Evolutionary conservation across 2,329 filamentous ascomycete species (phyloP).

Genomic region (Penicillium brevicompactum): DNA sequence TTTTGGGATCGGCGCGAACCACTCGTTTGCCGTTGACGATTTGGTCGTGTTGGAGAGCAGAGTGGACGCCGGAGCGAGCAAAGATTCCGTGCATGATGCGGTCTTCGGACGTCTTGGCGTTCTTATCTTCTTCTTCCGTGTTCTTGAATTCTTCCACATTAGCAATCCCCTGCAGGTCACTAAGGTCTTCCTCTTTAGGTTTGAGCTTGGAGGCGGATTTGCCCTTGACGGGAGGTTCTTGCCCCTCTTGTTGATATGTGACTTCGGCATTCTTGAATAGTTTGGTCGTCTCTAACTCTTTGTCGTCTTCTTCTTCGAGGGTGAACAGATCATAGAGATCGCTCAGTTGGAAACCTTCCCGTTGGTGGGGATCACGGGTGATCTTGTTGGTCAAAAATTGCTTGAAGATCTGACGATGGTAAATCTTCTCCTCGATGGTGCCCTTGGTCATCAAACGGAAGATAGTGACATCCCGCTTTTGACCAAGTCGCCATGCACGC

Average conservation of each 20-base stretch:
- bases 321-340: conserved; percentile 93
- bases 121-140: conserved; percentile 40
- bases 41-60: conserved; percentile 89
- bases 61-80: conserved; percentile 80
- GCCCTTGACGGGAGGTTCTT: conserved; percentile 1
- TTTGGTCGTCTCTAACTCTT: conserved; percentile 77
- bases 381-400: conserved; percentile 98
- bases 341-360: conserved; percentile 84
- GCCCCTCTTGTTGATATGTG: conserved; percentile 53
- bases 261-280: conserved; percentile 89
- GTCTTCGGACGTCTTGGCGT: conserved; percentile 57
- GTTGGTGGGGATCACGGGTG: conserved; percentile 88
- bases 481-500: conserved; percentile 90
- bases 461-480: conserved; percentile 92
- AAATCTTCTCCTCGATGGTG: conserved; percentile 99
- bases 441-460: conserved; percentile 98
- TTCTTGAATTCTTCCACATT: conserved; percentile 65
- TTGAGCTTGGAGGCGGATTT: conserved; percentile 7
- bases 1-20: conserved; percentile 71
- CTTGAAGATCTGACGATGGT: conserved; percentile 97
- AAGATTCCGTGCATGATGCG: conserved; percentile 90
- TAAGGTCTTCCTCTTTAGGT: conserved; percentile 48
- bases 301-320: conserved; percentile 67
- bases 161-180: conserved; percentile 62
- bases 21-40: conserved; percentile 78